A percentile compares a stretch with the other conserved stretches of the same genome.
phyloP scores from a whole-genome alignment of 345 rosid species.

The Eucalyptus melliodora region DNA sequence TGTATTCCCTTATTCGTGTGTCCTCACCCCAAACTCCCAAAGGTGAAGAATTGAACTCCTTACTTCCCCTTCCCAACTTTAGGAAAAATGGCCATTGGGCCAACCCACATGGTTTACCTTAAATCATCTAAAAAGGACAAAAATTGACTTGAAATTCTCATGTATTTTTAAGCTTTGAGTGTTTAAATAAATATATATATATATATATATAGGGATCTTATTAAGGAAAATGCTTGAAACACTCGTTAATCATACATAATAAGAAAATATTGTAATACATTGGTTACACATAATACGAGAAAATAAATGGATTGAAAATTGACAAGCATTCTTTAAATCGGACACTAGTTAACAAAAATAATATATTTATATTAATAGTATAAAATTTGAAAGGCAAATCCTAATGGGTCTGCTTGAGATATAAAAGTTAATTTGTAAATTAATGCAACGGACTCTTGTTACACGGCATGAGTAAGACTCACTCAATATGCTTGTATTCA shows the following conservation, averaged over 20 bases:
- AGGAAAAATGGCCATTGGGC: no score
- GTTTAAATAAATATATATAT: no score
- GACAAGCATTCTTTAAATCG: background rate
- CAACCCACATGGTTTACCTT: no score
- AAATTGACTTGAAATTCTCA: no score
- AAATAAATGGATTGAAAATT: background rate
- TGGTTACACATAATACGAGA: background rate
- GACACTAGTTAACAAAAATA: background rate
- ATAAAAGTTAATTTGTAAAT: background rate
- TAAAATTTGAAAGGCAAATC: background rate
- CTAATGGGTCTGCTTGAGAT: background rate
- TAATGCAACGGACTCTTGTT: background rate
- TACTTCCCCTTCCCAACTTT: no score
- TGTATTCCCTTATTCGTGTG: fast-evolving
- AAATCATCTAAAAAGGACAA: background rate
- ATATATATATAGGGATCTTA: background rate
- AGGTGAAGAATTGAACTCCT: no score
- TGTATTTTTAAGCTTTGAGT: background rate
- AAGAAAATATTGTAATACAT: no score
- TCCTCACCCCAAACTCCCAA: fast-evolving
- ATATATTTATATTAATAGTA: no score
- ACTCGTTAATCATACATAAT: background rate
- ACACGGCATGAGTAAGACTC: background rate
- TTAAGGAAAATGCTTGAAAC: background rate
- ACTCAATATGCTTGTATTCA: background rate